phyloP scores from a whole-genome alignment of 164 flowering plant genomes.

The Chloranthus sessilifolius region DNA sequence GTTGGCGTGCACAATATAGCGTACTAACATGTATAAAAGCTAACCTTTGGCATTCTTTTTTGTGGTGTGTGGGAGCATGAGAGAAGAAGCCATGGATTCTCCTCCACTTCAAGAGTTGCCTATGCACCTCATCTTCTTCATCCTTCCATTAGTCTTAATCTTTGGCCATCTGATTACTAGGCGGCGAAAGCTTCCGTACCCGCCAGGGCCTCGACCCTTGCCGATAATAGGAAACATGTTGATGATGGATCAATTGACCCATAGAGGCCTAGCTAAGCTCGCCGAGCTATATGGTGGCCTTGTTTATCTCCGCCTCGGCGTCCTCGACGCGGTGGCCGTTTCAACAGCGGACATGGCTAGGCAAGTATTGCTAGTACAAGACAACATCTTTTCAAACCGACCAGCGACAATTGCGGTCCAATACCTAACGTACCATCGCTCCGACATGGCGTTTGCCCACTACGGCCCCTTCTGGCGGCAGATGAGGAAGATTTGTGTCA shows the following conservation, averaged over 20 bases:
- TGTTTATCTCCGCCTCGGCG: conserved; percentile 56
- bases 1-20: too few relatives aligned
- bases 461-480: conserved; percentile 96
- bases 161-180: conserved; percentile 19
- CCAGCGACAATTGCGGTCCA: conserved; percentile 64
- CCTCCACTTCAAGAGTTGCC: too few relatives aligned
- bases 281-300: conserved; percentile 68
- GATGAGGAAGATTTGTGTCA: conserved; percentile 85
- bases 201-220: conserved; percentile 71
- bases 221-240: conserved; percentile 77
- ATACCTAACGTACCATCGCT: conserved; percentile 67
- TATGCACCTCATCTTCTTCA: too few relatives aligned
- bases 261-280: conserved; percentile 70
- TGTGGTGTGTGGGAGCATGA: too few relatives aligned
- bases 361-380: conserved; percentile 70
- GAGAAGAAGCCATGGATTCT: too few relatives aligned
- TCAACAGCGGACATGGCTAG: conserved; percentile 63
- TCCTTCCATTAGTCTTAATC: conserved; percentile 23
- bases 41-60: too few relatives aligned
- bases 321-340: conserved; percentile 45
- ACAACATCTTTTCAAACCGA: conserved; percentile 67
- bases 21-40: too few relatives aligned
- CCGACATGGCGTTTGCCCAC: conserved; percentile 86
- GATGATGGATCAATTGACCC: conserved; percentile 77
- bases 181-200: conserved; percentile 40